Evolutionary conservation across 1,139 yeast species (phyloP), one percentile per base, ranked within the genome.

Genomic region (Blastobotrys proliferans): DNA sequence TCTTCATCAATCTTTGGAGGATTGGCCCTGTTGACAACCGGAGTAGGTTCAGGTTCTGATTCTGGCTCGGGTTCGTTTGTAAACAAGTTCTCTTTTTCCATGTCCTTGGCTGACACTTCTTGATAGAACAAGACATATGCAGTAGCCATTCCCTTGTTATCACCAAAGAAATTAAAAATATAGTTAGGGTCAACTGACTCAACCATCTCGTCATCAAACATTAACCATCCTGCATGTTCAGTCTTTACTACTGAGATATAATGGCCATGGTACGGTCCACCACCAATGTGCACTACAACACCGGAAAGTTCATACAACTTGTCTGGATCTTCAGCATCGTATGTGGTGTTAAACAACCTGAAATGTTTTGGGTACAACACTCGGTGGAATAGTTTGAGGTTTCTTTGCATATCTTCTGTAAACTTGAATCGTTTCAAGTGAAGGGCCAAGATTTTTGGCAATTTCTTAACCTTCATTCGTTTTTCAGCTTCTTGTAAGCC

Each of bases 241-340:
- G 90, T 82, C 60, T 88, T 88, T 51, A 94, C 83, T 8, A 92
- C 69, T 0, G 95, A 77, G 11, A 92, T 90, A 58, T 92, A 92
- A 62, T 92, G 98, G 0, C 98, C 98, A 64, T 90, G 97, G 70
- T 88, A 88, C 1, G 97, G 97, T 0, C 97, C 97, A 2, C 97
- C 95, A 3, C 98, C 98, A 56, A 92, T 82, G 58, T 92, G 98
- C 17, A 92, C 88, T 18, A 92, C 94, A 34, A 90, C 80, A 0
- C 94, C 88, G 50, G 81, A 83, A 41, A 92, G 68, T 55, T 88
- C 96, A 58, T 88, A 92, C 22, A 82, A 71, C 52, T 76, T 78
- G 49, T 75, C 79, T 37, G 69, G 68, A 38, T 68, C 64, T 17
- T 63, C 57, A 9, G 68, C 67, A 49, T 77, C 79, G 42, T 72